Evolutionary conservation across 306 rosid genomes (phyloP), one percentile per base, ranked within the genome.

Genomic region (Astragalus glycyphyllos): DNA sequence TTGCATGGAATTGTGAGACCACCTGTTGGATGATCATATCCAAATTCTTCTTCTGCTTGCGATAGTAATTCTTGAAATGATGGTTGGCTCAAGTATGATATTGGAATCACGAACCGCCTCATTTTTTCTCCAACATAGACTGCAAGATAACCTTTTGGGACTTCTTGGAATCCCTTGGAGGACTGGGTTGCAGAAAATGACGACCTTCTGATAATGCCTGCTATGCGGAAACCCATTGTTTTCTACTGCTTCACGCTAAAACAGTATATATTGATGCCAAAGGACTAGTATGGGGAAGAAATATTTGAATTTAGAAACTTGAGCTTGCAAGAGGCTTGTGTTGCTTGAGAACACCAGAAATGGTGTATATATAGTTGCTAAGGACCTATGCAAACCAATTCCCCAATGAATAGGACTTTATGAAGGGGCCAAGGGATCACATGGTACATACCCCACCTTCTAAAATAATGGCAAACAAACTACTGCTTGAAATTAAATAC

Each of bases 131-230:
- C 73, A 53, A 55, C 79, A 56, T 75, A 75, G 13, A 56, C 60
- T 16, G 42, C 73, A 65, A 65, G 67, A 4, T 75, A 47, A 13
- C 87, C 88, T 75, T 82, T 84, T 48, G 83, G 87, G 16, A 86
- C 51, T 15, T 65, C 49, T 40, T 8, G 31, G 3, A 10, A n/a
- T 23, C 70, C 68, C 34, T 26, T 66, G 48, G 62, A 34, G 9
- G 56, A 9, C 41, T 79, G 31, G 20, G 60, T 49, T 17, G 65
- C 17, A 31, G 46, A 46, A 29, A 54, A 53, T 55, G 80, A 80
- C 23, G 72, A 2, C 8, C 23, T 50, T 61, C 71, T 44, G 41
- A 82, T 23, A 12, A 84, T 16, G 35, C 37, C 6, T 1, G 79
- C 68, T 48, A 75, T 16, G 65, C 45, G 82, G 29, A 78, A 72